Base-by-base conservation (phyloP, 1,139 yeast genomes). In the Wickerhamomyces sp. region DNA sequence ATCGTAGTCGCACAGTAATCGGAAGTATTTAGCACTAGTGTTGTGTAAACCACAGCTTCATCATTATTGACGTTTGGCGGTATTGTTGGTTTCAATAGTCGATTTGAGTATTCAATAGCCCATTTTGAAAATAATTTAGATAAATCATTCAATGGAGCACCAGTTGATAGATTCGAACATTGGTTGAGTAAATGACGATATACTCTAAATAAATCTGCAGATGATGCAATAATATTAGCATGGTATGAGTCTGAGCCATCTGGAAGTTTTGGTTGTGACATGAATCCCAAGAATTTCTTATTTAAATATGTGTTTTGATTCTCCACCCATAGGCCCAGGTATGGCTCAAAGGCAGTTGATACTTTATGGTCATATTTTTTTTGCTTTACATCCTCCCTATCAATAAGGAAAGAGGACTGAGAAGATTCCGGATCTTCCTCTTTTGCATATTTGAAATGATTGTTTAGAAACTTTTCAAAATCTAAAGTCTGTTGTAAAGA, bases 1-100 rank as follows among this genome's bases (percentile, higher is more conserved):
- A 83, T 77, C 7, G 96, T 92, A 15, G 78, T 72, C 22, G 86
- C 75, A 45, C 95, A 81, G 60, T 90, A 92, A 56, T 92, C 96
- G 1, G 96, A 89, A 0, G 98, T 92, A 51, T 89, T 87, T 25
- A 92, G 63, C 10, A 89, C 74, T 60, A 87, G 67, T 21, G 95
- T 81, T 2, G 86, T 71, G 42, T 84, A 76, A 38, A 73, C 74
- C 20, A 86, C 65, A 1, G 86, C 81, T 47, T 85, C 94, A 10
- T 59, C 60, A 28, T 65, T 68, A 7, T 67, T 69, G 9, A 63
- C 54, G 1, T 61, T 47, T 5, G 7, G 6, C 28, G 88, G 81
- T 24, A 89, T 51, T 15, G 79, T 70, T 1, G 88, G 81, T 18
- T 67, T 63, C 36, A 92, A 65, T 4, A 89, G 71, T 46, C 73